phyloP scores from a whole-genome alignment of 192 early-diverging fungal genomes.

The Coemansia sp. region DNA sequence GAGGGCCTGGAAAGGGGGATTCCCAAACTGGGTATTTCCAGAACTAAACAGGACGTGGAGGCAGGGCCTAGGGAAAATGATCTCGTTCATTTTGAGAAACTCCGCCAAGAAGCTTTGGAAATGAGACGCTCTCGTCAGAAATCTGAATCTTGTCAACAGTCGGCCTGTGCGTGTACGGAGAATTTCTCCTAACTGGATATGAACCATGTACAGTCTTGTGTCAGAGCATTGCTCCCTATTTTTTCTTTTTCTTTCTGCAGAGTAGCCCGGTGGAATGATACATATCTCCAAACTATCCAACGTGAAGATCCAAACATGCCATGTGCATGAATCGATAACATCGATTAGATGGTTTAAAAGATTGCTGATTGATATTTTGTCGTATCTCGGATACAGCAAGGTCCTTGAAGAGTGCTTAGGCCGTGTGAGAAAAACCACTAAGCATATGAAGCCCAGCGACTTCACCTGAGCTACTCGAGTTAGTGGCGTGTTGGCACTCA shows the following conservation, averaged over 20 bases:
- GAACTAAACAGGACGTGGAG: neutral
- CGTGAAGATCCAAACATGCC: neutral
- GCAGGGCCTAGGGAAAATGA: constrained; percentile 9
- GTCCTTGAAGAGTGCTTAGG: no score
- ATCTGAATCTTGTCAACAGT: neutral
- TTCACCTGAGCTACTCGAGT: no score
- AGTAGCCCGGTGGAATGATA: neutral
- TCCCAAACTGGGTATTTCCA: constrained; percentile 67
- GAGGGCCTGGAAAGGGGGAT: constrained; percentile 91
- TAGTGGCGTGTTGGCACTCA: no score
- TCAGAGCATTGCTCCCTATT: neutral
- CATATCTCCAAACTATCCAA: neutral
- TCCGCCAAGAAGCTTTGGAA: constrained; percentile 33
- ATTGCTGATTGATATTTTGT: no score
- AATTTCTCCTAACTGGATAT: neutral
- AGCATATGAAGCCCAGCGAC: no score
- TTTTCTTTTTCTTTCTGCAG: neutral
- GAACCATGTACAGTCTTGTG: neutral
- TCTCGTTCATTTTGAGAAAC: constrained; percentile 47
- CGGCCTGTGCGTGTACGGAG: constrained; percentile 8
- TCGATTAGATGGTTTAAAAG: neutral
- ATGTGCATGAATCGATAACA: neutral
- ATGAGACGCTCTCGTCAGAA: constrained; percentile 23
- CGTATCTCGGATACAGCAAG: no score
- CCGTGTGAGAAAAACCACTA: no score